Evolutionary conservation across 208 protist species (phyloP), one percentile per base, ranked within the genome.

Genomic region (Crithidia sp.): DNA sequence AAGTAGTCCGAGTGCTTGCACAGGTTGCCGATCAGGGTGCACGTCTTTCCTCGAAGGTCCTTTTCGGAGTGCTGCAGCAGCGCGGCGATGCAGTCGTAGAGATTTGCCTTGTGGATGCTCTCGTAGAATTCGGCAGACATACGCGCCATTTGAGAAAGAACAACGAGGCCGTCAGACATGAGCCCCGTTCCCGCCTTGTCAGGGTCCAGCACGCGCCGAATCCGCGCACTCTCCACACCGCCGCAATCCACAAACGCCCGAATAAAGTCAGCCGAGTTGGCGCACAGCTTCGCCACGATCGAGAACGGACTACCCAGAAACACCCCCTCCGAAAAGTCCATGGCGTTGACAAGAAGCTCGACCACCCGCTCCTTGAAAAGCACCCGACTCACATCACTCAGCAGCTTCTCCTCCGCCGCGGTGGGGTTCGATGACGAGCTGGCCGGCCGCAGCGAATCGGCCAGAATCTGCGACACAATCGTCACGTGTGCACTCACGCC

Each of bases 1-100:
- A 98, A 98, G 71, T 86, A 98, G 49, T 77, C 60, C 16, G 95
- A 98, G 76, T 98, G 94, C 73, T 98, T 97, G 81, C 93, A 98
- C 66, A 98, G 45, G 73, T 98, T 99, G 13, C 97, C 97, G 54
- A 99, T 74, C 3, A 99, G 82, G 47, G 96, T 98, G 81, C 97
- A 99, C 65, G 92, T 91, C 62, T 98, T 98, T 14, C 95, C 76
- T 2, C 95, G 88, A 40, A 98, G 74, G 8, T 85, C 83, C 43
- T 83, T 83, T 47, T 98, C 94, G 5, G 70, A 61, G 61, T 97
- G 87, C 37, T 81, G 60, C 6, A 98, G 58, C 19, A 98, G 78
- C 12, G 81, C 67, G 19, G 77, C 64, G 39, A 98, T 82, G 17
- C 45, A 76, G 41, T 79, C 73, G 82, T 93, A 97, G 6, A 98